A percentile compares a stretch with the other conserved stretches of the same genome.
Evolutionary conservation across 257 asterid genomes (phyloP).

Genomic region (Ilex asprella): DNA sequence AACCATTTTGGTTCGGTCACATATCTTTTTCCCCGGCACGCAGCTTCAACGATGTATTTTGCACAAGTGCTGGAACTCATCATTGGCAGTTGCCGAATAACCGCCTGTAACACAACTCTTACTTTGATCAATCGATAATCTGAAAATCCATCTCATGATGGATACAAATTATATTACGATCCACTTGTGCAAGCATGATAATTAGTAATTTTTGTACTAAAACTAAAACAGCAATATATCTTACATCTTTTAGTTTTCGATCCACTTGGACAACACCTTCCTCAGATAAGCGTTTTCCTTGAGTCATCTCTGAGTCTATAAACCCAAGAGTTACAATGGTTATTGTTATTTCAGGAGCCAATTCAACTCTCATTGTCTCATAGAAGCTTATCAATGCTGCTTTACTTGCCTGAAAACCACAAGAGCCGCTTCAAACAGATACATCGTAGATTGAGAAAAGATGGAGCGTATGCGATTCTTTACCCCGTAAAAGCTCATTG

Average conservation of each 20-base stretch:
- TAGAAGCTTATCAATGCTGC: slow-evolving; percentile 17
- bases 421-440: background rate
- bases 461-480: background rate
- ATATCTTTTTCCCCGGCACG: too few relatives aligned
- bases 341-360: slow-evolving; percentile 16
- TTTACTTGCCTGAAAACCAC: slow-evolving; percentile 17
- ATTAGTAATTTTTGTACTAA: too few relatives aligned
- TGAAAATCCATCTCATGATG: too few relatives aligned
- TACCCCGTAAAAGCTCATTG: slow-evolving; percentile 6
- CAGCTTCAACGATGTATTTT: too few relatives aligned
- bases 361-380: slow-evolving; percentile 14
- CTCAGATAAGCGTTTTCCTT: slow-evolving; percentile 13
- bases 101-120: too few relatives aligned
- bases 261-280: too few relatives aligned
- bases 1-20: too few relatives aligned
- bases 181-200: too few relatives aligned
- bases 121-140: too few relatives aligned
- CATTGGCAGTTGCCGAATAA: slow-evolving; percentile 7
- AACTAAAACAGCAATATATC: too few relatives aligned
- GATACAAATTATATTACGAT: background rate
- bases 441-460: too few relatives aligned
- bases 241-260: too few relatives aligned
- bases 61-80: slow-evolving; percentile 4
- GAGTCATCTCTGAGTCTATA: slow-evolving; percentile 16
- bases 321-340: slow-evolving; percentile 17